Evolutionary conservation across 2,329 filamentous ascomycete genomes (phyloP).

Genomic region (Septoria linicola): DNA sequence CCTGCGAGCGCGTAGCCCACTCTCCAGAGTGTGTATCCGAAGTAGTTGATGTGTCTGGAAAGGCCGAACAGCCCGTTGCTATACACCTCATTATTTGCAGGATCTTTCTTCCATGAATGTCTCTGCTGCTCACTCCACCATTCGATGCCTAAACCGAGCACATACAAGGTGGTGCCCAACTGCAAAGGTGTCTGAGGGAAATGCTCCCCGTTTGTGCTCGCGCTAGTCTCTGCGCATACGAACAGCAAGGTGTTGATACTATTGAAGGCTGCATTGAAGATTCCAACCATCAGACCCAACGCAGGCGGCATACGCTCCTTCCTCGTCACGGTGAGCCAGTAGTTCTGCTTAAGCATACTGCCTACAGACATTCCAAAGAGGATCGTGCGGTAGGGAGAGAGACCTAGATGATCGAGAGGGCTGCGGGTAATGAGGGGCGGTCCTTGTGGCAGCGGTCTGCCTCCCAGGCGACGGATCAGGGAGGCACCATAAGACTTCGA

Average conservation of each 20-base stretch:
- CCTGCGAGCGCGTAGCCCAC: slow-evolving; percentile 50
- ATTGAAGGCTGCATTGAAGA: slow-evolving; percentile 58
- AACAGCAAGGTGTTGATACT: slow-evolving; percentile 57
- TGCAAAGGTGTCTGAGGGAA: slow-evolving; percentile 48
- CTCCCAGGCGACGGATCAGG: slow-evolving; percentile 49
- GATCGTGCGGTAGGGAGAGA: slow-evolving; percentile 53
- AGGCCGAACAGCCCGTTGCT: slow-evolving; percentile 51
- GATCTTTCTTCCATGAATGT: slow-evolving; percentile 51
- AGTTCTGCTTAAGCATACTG: slow-evolving; percentile 56
- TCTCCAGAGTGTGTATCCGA: slow-evolving; percentile 54
- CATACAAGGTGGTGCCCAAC: slow-evolving; percentile 52
- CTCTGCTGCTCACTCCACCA: slow-evolving; percentile 59
- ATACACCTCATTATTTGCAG: slow-evolving; percentile 53
- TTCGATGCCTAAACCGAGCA: slow-evolving; percentile 55
- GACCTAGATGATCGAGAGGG: slow-evolving; percentile 43
- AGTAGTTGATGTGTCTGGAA: slow-evolving; percentile 57
- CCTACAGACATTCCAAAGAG: slow-evolving; percentile 56
- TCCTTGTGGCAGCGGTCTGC: slow-evolving; percentile 46
- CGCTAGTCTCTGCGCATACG: slow-evolving; percentile 51
- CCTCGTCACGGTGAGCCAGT: slow-evolving; percentile 51
- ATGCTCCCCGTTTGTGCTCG: slow-evolving; percentile 40
- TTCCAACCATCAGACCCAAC: slow-evolving; percentile 46
- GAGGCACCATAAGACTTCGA: slow-evolving; percentile 42
- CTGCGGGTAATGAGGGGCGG: slow-evolving; percentile 43
- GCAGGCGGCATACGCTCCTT: slow-evolving; percentile 52